Evolutionary conservation across 108 stramenopile species (phyloP), one percentile per base, ranked within the genome.

Genomic region (Conticribra guillardii): DNA sequence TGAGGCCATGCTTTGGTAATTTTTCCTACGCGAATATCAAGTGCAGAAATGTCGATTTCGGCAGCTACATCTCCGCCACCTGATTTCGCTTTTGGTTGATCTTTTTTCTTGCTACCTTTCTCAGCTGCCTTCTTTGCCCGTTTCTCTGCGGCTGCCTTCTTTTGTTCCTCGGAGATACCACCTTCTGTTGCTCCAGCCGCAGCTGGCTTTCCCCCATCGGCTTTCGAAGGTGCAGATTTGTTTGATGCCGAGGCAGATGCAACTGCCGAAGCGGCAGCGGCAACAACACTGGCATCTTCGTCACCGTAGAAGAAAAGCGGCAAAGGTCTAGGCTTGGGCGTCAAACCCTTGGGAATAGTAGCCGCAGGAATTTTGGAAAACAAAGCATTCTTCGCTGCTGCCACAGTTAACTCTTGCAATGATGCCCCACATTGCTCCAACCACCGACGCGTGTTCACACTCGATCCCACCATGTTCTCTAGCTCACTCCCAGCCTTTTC

Each of bases 1-100:
- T 99, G 99, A 57, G 86, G 83, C 98, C 98, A 98, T 44, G 82
- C 96, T 73, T 94, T 94, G 47, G 91, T 53, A 59, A 98, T 94
- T 60, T 90, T 88, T 7, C 97, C 97, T 14, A 97, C 95, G 28
- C 94, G 93, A 77, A 98, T 92, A 61, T 96, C 96, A 48, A 98
- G 71, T 21, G 89, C 89, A 0, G 87, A 85, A 58, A 91, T 77
- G 51, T 86, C 76, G 21, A 89, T 47, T 37, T 72, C 49, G 0
- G 71, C 73, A 19, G 61, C 77, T 15, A 28, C 37, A 74, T 60
- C 50, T 66, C 61, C 24, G 44, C 29, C 22, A 21, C 41, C 37
- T 54, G 80, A 11, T 54, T 47, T 53, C 47, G 62, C 45, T 60
- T 81, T 65, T 59, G 68, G 51, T 50, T 74, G 51, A 27, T 79